Conservation (phyloP, 805 yeast species). For the Ogataea allantospora region DNA sequence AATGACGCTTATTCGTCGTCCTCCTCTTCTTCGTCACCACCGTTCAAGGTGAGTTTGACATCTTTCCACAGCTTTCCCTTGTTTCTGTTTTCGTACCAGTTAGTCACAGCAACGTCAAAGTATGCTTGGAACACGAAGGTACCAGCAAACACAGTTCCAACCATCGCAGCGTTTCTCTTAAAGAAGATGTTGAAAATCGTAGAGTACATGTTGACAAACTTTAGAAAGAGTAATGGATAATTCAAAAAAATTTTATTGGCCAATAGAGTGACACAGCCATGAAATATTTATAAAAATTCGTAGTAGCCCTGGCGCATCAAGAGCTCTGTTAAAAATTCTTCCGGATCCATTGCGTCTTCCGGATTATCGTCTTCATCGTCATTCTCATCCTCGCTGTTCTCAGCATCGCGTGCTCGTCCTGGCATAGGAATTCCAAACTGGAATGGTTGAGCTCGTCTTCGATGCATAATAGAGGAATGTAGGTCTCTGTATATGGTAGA, state of each 20-base stretch:
- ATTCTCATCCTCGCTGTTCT: constrained; percentile 11
- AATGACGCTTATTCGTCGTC: constrained; percentile 44
- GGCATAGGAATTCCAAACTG: constrained; percentile 10
- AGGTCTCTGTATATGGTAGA: constrained; percentile 18
- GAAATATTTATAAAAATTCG: constrained; percentile 6
- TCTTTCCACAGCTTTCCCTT: constrained; percentile 86
- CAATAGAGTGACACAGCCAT: constrained; percentile 6
- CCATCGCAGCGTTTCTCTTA: constrained; percentile 90
- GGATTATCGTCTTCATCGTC: constrained; percentile 6
- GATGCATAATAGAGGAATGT: constrained; percentile 7
- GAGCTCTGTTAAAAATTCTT: constrained; percentile 18
- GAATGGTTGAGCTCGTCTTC: constrained; percentile 14
- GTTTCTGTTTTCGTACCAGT: constrained; percentile 76
- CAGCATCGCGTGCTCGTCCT: constrained; percentile 12
- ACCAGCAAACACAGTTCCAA: constrained; percentile 75
- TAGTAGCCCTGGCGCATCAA: constrained; percentile 18
- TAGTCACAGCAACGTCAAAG: constrained; percentile 65
- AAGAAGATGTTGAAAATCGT: constrained; percentile 63
- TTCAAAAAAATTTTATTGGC: constrained; percentile 21
- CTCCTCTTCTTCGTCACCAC: constrained; percentile 55
- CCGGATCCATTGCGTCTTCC: constrained; percentile 17
- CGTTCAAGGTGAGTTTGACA: constrained; percentile 58
- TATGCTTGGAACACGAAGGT: constrained; percentile 84
- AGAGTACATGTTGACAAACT: constrained; percentile 30
- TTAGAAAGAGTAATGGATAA: constrained; percentile 9